A percentile compares a stretch with the other conserved stretches of the same genome.
Evolutionary conservation across 371 early-diverging fungal species (phyloP).

Genomic region (Paramicrosporidium saccamoebae): DNA sequence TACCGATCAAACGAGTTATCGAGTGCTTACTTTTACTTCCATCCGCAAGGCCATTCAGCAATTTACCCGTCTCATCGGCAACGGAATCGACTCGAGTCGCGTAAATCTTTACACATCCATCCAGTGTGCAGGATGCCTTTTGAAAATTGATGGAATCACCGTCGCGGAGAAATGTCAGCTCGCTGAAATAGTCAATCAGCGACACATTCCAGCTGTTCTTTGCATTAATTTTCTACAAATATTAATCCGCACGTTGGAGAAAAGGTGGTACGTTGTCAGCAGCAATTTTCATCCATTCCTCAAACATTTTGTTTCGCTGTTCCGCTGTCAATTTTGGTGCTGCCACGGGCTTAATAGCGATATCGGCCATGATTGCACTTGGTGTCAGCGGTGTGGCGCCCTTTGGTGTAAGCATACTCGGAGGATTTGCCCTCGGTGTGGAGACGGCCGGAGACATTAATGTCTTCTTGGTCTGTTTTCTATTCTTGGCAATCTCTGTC

Average conservation of each 20-base stretch:
- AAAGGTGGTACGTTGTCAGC: constrained; percentile 48
- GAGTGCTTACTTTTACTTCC: constrained; percentile 9
- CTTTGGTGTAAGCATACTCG: too few species aligned
- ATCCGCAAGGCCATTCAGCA: constrained; percentile 53
- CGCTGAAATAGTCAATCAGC: constrained; percentile 90
- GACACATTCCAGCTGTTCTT: constrained; percentile 92
- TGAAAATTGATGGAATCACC: constrained; percentile 94
- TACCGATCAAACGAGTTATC: background rate
- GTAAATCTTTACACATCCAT: constrained; percentile 96
- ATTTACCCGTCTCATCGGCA: constrained; percentile 67
- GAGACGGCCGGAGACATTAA: too few species aligned
- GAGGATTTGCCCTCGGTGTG: too few species aligned
- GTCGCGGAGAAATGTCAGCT: constrained; percentile 69
- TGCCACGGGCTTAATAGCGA: too few species aligned
- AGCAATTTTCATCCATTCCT: constrained; percentile 89
- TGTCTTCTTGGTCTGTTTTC: too few species aligned
- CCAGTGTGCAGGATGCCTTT: constrained; percentile 92
- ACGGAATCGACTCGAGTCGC: constrained; percentile 94
- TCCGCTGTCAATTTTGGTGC: constrained; percentile 10
- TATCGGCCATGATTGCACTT: too few species aligned
- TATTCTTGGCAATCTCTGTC: too few species aligned
- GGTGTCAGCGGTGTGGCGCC: too few species aligned
- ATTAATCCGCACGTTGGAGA: constrained; percentile 2
- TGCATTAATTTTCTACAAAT: constrained; percentile 63
- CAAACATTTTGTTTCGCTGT: constrained; percentile 19